A percentile compares a stretch with the other conserved stretches of the same genome.
phyloP scores from a whole-genome alignment of 441 rosid genomes.

The Caryocar brasiliense region DNA sequence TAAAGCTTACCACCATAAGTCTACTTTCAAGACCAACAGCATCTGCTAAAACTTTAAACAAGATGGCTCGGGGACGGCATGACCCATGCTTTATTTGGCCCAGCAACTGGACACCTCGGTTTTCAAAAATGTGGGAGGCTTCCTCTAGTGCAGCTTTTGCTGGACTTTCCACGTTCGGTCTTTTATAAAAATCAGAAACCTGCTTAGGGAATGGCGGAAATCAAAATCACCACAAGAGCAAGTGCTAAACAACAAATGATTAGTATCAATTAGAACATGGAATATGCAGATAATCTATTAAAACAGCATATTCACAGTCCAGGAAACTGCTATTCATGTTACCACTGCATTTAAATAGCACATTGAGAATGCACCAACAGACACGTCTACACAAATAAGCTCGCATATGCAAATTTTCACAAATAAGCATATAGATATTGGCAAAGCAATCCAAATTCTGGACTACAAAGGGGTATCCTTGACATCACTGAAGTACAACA shows the following conservation, averaged over 20 bases:
- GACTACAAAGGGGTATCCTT: too few relatives aligned
- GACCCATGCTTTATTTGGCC: slow-evolving; percentile 94
- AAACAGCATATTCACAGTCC: too few relatives aligned
- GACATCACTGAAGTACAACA: too few relatives aligned
- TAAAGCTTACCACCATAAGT: slow-evolving; percentile 81
- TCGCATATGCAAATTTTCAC: too few relatives aligned
- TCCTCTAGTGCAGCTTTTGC: slow-evolving; percentile 79
- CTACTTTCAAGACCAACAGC: slow-evolving; percentile 89
- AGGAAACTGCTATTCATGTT: too few relatives aligned
- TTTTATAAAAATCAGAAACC: slow-evolving; percentile 91
- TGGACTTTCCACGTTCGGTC: slow-evolving; percentile 72
- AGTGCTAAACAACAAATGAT: not conserved
- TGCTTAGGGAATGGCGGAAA: slow-evolving; percentile 20
- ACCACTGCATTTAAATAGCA: too few relatives aligned
- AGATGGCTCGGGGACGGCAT: slow-evolving; percentile 90
- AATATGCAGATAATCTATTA: too few relatives aligned
- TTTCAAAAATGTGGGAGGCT: slow-evolving; percentile 57
- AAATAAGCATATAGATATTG: too few relatives aligned
- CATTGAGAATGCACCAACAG: too few relatives aligned
- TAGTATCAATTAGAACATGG: too few relatives aligned
- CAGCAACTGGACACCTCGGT: slow-evolving; percentile 67
- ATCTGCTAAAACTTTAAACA: slow-evolving; percentile 94
- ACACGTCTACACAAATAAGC: too few relatives aligned
- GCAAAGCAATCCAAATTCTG: too few relatives aligned
- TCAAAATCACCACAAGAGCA: slow-evolving; percentile 7